These are phyloP conservation scores for Hanseniaspora mollemarum DNA, from an alignment of 805 yeast species.

Conservation along the genomic window DNA sequence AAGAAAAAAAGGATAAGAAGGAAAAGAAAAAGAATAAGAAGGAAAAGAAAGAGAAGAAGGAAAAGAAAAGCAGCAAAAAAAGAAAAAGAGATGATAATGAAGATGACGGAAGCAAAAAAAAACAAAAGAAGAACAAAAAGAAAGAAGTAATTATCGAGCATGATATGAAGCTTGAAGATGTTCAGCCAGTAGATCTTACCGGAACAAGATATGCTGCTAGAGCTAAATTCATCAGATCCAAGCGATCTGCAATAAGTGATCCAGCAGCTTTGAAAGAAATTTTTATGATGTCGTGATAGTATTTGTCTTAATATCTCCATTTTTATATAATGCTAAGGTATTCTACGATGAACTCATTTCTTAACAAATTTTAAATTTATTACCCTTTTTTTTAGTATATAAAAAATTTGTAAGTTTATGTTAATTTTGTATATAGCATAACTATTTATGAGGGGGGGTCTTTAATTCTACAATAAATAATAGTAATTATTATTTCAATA, in stretches of 20 bases:
- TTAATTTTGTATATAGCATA: too few species aligned
- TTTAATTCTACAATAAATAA: too few species aligned
- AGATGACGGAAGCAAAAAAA: constrained; percentile 24
- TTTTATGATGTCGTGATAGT: constrained; percentile 59
- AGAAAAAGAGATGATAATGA: constrained; percentile 28
- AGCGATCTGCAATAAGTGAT: constrained; percentile 85
- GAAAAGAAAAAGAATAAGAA: constrained; percentile 26
- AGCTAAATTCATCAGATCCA: constrained; percentile 78
- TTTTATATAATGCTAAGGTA: too few species aligned
- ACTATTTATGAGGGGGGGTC: too few species aligned
- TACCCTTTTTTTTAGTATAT: too few species aligned
- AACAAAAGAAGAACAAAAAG: constrained; percentile 26
- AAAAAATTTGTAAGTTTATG: too few species aligned
- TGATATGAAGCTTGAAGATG: constrained; percentile 13
- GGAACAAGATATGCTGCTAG: constrained; percentile 60
- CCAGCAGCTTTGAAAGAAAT: constrained; percentile 81
- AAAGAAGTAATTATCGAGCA: constrained; percentile 12
- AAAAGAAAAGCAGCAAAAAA: constrained; percentile 24
- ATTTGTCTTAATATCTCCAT: not conserved
- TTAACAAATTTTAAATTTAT: too few species aligned
- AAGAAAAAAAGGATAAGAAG: constrained; percentile 24
- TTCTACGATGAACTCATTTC: too few species aligned
- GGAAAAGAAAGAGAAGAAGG: constrained; percentile 26
- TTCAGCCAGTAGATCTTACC: constrained; percentile 26
- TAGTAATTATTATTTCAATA: too few species aligned